Evolutionary conservation across 2,329 filamentous ascomycete genomes (phyloP), one percentile per base, ranked within the genome.

Genomic region (Parastagonospora nodorum): DNA sequence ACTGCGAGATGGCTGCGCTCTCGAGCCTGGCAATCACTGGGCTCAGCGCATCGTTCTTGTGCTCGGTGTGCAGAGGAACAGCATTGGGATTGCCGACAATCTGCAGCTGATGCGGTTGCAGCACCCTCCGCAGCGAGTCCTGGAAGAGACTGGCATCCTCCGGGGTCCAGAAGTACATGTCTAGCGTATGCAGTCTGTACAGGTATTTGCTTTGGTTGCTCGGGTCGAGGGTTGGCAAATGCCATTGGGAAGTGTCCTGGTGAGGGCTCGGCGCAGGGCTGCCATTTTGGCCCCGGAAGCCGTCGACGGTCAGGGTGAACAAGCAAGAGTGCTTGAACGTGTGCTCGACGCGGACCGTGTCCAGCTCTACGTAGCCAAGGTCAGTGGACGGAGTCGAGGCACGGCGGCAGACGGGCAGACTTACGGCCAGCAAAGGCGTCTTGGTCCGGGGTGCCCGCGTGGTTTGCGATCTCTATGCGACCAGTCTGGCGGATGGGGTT

Each of bases 111-210:
- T 61, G 80, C 5, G 88, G 87, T 63, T 88, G 86, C 24, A 90
- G 72, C 4, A 90, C 82, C 47, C 84, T 81, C 43, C 86, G 79
- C 47, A 90, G 77, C 11, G 84, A 85, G 61, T 87, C 87, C 53
- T 92, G 75, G 58, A 92, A 89, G 49, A 85, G 81, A 27, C 85
- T 76, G 1, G 88, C 88, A 73, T 92, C 89, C 48, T 85, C 80
- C 53, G 85, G 83, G 0, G 85, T 90, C 88, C 88, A 92, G 66
- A 92, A 88, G 75, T 93, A 93, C 11, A 92, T 77, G 66, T 92
- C 89, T 50, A 92, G 70, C 0, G 86, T 87, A 68, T 90, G 86
- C 7, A 93, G 81, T 68, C 85, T 86, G 75, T 91, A 91, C 78
- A 91, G 84, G 71, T 91, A 92, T 71, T 88, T 90, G 68, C 83